A percentile compares a stretch with the other conserved stretches of the same genome.
phyloP scores from a whole-genome alignment of 2,329 filamentous ascomycete species.

The Elsinoe australis region DNA sequence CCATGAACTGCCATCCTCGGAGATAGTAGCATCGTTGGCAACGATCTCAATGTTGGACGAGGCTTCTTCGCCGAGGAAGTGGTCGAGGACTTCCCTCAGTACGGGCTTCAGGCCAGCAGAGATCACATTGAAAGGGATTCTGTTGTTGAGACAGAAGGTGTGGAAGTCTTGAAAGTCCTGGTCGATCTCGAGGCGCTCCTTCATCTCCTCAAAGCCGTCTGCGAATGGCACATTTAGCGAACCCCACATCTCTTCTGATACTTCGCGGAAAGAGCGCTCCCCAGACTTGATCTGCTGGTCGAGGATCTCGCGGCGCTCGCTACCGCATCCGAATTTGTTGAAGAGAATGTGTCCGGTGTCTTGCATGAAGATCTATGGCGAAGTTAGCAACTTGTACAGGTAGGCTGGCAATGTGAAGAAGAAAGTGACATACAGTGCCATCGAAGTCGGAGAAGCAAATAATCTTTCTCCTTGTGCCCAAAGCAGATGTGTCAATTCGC shows the following conservation, averaged over 20 bases:
- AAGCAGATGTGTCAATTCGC: slow-evolving; percentile 21
- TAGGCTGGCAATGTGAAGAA: too few relatives aligned
- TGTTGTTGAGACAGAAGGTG: slow-evolving; percentile 54
- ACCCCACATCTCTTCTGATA: slow-evolving; percentile 66
- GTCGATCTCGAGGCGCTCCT: slow-evolving; percentile 55
- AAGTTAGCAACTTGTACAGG: too few relatives aligned
- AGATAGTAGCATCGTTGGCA: slow-evolving; percentile 58
- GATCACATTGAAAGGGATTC: slow-evolving; percentile 62
- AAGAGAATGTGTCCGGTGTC: slow-evolving; percentile 63
- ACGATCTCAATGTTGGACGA: slow-evolving; percentile 57
- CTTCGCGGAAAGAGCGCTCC: slow-evolving; percentile 59
- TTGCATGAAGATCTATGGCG: slow-evolving; percentile 58
- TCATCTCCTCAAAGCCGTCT: slow-evolving; percentile 59
- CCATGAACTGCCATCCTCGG: slow-evolving; percentile 52
- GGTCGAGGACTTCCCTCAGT: slow-evolving; percentile 53
- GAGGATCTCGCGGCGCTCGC: slow-evolving; percentile 47
- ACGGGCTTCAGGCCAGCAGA: slow-evolving; percentile 61
- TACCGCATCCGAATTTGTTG: slow-evolving; percentile 57
- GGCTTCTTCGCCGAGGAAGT: slow-evolving; percentile 55
- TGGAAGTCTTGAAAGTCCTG: slow-evolving; percentile 57
- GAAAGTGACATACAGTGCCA: too few relatives aligned
- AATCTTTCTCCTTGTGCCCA: slow-evolving; percentile 47
- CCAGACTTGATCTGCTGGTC: slow-evolving; percentile 59
- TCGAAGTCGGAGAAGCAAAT: slow-evolving; percentile 51
- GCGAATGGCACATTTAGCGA: slow-evolving; percentile 60